Conservation (phyloP, 2,329 filamentous ascomycete genomes). For the Emergomyces africanus region DNA sequence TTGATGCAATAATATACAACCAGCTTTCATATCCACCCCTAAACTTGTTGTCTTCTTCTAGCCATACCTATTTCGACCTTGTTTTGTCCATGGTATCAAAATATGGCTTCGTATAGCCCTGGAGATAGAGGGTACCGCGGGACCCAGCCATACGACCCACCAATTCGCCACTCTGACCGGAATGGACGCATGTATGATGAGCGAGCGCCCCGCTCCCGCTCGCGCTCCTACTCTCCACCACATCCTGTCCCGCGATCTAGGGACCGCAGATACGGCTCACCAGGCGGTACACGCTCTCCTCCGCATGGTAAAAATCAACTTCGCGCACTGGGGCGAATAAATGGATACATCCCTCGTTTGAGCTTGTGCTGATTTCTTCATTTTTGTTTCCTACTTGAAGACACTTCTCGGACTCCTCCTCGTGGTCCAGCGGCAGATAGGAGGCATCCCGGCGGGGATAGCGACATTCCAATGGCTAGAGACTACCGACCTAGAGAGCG, state of each 20-base stretch:
- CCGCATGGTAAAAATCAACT: conserved; percentile 30
- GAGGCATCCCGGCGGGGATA: conserved; percentile 15
- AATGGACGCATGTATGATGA: conserved; percentile 37
- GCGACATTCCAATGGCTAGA: conserved; percentile 20
- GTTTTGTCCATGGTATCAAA: conserved; percentile 1
- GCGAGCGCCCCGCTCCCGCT: conserved; percentile 24
- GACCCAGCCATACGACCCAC: conserved; percentile 16
- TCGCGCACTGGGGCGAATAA: conserved; percentile 13
- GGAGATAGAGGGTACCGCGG: conserved; percentile 19
- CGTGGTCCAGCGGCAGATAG: conserved; percentile 25
- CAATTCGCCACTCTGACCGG: conserved; percentile 22
- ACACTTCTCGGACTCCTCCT: conserved; percentile 23
- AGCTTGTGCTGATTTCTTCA: conserved; percentile 26
- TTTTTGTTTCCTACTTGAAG: conserved; percentile 20
- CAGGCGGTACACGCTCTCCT: conserved; percentile 33
- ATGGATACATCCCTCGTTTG: conserved; percentile 12
- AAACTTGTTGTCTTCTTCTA: neutral
- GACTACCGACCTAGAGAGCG: conserved; percentile 23
- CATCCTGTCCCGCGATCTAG: conserved; percentile 6
- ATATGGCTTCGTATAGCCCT: conserved; percentile 19
- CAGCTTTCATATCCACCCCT: neutral
- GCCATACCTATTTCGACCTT: neutral
- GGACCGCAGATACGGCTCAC: conserved; percentile 22
- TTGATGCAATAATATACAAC: too few species aligned
- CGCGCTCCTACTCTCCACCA: conserved; percentile 20